phyloP scores from a whole-genome alignment of 495 filamentous ascomycete genomes.

The Aspergillus cristatus region DNA sequence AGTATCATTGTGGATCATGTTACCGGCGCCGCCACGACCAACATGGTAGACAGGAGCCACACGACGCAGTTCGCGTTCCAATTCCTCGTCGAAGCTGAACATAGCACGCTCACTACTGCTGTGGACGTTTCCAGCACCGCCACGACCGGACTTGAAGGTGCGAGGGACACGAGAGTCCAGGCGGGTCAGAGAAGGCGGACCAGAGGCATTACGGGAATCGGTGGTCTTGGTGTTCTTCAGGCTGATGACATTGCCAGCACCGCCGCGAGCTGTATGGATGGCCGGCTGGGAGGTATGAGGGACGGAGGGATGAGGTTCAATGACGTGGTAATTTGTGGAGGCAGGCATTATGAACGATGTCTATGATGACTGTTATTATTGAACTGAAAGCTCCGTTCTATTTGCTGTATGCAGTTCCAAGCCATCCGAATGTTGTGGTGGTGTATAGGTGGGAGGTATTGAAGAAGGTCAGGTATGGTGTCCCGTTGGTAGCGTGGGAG shows the following conservation, averaged over 20 bases:
- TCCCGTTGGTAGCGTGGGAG: too few relatives aligned
- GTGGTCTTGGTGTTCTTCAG: slow-evolving; percentile 59
- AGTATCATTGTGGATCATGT: slow-evolving; percentile 46
- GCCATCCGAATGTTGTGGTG: too few relatives aligned
- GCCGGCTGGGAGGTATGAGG: slow-evolving; percentile 47
- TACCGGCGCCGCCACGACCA: slow-evolving; percentile 84
- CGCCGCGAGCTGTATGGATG: slow-evolving; percentile 75
- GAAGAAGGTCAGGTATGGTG: too few relatives aligned
- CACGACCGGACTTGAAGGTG: slow-evolving; percentile 70
- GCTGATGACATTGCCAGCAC: slow-evolving; percentile 70
- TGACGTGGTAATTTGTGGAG: slow-evolving; percentile 52
- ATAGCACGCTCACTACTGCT: slow-evolving; percentile 55
- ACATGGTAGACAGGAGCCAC: slow-evolving; percentile 67
- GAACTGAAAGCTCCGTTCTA: too few relatives aligned
- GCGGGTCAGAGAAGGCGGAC: slow-evolving; percentile 42
- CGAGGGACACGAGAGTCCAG: slow-evolving; percentile 30
- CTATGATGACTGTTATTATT: too few relatives aligned
- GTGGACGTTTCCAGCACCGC: slow-evolving; percentile 85
- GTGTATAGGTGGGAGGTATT: too few relatives aligned
- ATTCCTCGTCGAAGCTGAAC: slow-evolving; percentile 90
- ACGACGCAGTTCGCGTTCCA: slow-evolving; percentile 56
- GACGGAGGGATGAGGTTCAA: slow-evolving; percentile 73
- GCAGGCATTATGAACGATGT: slow-evolving; percentile 14
- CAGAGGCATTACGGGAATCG: slow-evolving; percentile 38
- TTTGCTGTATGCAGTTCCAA: too few relatives aligned